phyloP scores from a whole-genome alignment of 352 stramenopile species.

The Pythium aristosporum region DNA sequence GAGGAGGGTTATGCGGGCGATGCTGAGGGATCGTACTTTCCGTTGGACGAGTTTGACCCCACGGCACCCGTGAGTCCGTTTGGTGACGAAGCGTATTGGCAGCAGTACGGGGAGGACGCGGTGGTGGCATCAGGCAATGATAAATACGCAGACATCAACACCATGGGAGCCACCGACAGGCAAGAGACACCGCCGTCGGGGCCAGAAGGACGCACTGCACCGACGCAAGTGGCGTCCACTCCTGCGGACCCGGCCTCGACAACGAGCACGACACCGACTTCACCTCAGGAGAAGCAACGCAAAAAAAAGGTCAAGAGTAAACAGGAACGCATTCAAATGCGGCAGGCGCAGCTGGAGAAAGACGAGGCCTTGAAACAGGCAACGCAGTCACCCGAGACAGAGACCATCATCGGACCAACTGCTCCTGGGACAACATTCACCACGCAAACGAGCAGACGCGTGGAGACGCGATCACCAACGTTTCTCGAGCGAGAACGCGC shows the following conservation, averaged over 20 bases:
- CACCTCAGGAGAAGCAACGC: background rate
- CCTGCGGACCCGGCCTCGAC: background rate
- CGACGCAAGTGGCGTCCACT: background rate
- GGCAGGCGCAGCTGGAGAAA: slow-evolving; percentile 54
- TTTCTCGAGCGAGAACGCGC: slow-evolving; percentile 55
- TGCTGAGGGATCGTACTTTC: slow-evolving; percentile 20
- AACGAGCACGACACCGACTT: background rate
- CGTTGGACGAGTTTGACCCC: slow-evolving; percentile 13
- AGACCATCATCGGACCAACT: background rate
- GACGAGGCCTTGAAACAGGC: slow-evolving; percentile 34
- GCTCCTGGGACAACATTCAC: background rate
- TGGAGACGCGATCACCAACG: slow-evolving; percentile 15
- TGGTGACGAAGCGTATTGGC: slow-evolving; percentile 50
- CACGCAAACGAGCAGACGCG: background rate
- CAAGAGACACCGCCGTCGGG: background rate
- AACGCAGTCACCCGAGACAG: background rate
- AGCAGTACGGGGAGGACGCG: slow-evolving; percentile 28
- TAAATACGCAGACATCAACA: background rate
- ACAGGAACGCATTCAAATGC: slow-evolving; percentile 52
- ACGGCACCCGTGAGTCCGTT: slow-evolving; percentile 31
- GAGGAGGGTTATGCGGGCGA: background rate
- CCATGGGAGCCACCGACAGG: background rate
- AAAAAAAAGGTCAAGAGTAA: slow-evolving; percentile 41
- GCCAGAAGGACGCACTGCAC: background rate
- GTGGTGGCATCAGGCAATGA: background rate